Base-by-base conservation (phyloP, 2,329 filamentous ascomycete genomes). In the Didymella glomerata region DNA sequence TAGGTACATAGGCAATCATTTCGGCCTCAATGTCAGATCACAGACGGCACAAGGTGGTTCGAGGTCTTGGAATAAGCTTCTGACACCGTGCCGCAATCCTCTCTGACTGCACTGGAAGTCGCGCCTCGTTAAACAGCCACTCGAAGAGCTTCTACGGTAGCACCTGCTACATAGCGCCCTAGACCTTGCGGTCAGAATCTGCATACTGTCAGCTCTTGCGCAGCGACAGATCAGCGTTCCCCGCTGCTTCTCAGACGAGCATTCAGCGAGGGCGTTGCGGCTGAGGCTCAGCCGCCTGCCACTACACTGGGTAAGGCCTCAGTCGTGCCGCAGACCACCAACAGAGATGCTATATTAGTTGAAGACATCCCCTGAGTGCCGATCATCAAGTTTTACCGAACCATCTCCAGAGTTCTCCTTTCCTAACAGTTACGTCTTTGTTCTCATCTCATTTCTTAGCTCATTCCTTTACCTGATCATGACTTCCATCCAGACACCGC, bases 181-280 rank as follows among this genome's bases (percentile, higher is more conserved):
- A 48, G 46, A 28, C 7, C 25, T 42, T 54, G 34, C 50, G 32
- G 40, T 59, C 56, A 30, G 47, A 36, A 16, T 18, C 41, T 5
- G 46, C 46, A 34, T 47, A 36, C 16, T n/a, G 16, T 51, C 50
- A 51, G 41, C 41, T 34, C 27, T 36, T 34, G 50, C 46, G 18
- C 32, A 54, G 38, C n/a, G 32, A 59, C 32, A 54, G 49, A 50
- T 25, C 28, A 54, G 18, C 49, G 30, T 34, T 18, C 30, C 25
- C 13, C 32, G 25, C 40, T 30, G 25, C 32, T n/a, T 13, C 34
- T 30, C 32, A 50, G 46, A 34, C 32, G 46, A 42, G 22, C 56
- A 42, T 36, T 36, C 48, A 27, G 41, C 45, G 48, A 60, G 47
- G 47, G 52, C 42, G 42, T 56, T 60, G 57, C 57, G 57, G 57